Percentiles rank a stretch among this genome's conserved stretches.
Evolutionary conservation across 805 yeast genomes (phyloP).

Genomic region (Ogataea methylovora): DNA sequence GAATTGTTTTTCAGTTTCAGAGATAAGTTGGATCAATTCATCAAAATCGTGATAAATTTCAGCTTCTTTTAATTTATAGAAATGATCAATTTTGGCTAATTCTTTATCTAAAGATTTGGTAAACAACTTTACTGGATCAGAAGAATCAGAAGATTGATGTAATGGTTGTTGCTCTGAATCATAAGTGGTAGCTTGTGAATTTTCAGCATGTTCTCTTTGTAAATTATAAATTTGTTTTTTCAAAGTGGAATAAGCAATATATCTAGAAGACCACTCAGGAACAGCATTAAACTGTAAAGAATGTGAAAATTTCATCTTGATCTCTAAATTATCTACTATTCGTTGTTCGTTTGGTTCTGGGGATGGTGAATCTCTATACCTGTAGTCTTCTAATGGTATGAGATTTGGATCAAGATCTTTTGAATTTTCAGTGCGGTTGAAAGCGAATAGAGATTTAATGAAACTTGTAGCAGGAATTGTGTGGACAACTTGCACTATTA

Average conservation of each 20-base stretch:
- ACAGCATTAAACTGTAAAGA: constrained; percentile 95
- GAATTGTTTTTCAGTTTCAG: constrained; percentile 44
- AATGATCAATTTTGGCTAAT: constrained; percentile 64
- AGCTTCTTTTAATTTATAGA: constrained; percentile 63
- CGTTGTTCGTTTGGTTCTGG: too few relatives aligned
- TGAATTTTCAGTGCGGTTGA: too few relatives aligned
- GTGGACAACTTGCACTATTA: too few relatives aligned
- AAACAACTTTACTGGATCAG: constrained; percentile 54
- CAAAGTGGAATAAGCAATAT: constrained; percentile 81
- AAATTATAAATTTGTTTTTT: constrained; percentile 78
- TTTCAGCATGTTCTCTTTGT: constrained; percentile 51
- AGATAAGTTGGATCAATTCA: constrained; percentile 52
- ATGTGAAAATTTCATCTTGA: constrained; percentile 84
- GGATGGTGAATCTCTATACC: too few relatives aligned
- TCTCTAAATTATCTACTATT: not conserved
- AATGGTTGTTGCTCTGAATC: constrained; percentile 22
- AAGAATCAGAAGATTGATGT: constrained; percentile 22
- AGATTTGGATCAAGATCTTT: too few relatives aligned
- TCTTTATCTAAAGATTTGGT: constrained; percentile 70
- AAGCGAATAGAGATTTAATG: too few relatives aligned
- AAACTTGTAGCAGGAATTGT: too few relatives aligned
- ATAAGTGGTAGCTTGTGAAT: constrained; percentile 14
- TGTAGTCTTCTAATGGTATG: too few relatives aligned
- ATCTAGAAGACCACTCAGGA: constrained; percentile 94
- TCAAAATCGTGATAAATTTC: constrained; percentile 46